Evolutionary conservation across 352 stramenopile genomes (phyloP).

Genomic region (Thalassiosira hispida): DNA sequence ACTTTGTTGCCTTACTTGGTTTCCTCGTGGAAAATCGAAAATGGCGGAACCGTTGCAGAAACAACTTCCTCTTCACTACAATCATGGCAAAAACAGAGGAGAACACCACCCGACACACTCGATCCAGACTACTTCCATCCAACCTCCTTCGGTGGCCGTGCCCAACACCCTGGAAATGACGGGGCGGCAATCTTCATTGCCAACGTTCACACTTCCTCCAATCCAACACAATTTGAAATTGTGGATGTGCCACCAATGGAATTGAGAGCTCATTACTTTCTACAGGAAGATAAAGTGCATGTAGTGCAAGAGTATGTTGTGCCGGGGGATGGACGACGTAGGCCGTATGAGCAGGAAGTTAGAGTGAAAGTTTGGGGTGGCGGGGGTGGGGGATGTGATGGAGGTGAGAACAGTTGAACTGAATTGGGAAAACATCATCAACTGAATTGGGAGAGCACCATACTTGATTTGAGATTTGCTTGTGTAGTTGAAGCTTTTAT

Average conservation of each 20-base stretch:
- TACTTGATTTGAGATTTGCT: no score
- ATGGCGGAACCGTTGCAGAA: background rate
- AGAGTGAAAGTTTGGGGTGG: conserved; percentile 33
- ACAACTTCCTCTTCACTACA: background rate
- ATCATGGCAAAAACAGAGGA: no score
- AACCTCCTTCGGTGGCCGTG: background rate
- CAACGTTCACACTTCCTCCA: background rate
- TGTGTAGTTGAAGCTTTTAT: no score
- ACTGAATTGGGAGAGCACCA: background rate
- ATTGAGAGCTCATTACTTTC: conserved; percentile 1
- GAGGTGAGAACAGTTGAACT: conserved; percentile 2
- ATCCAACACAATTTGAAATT: no score
- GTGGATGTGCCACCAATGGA: no score
- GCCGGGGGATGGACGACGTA: conserved; percentile 3
- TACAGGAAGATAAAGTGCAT: background rate
- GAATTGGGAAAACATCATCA: no score
- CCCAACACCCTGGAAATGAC: conserved; percentile 4
- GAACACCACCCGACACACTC: background rate
- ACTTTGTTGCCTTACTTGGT: no score
- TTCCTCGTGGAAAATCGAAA: background rate
- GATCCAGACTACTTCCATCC: conserved; percentile 24
- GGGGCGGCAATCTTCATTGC: conserved; percentile 8
- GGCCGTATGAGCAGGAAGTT: conserved; percentile 22
- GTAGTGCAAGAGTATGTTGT: conserved; percentile 12
- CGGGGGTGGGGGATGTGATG: conserved; percentile 42